Evolutionary conservation across 306 rosid genomes (phyloP).

Genomic region (Lathyrus tuberosus): DNA sequence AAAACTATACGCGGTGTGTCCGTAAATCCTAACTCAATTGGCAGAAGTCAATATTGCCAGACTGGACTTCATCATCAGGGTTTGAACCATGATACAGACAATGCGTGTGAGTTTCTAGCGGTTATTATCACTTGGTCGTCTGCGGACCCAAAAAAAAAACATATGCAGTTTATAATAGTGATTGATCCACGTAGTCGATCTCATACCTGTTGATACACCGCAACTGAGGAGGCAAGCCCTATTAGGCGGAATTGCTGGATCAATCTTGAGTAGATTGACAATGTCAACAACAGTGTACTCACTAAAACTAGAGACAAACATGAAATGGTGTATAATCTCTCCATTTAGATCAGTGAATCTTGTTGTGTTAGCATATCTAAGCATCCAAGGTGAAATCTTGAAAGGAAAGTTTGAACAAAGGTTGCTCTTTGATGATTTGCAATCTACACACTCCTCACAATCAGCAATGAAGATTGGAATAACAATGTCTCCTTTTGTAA

Average conservation of each 20-base stretch:
- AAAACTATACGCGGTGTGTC: too few species aligned
- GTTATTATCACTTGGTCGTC: too few species aligned
- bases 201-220: constrained; percentile 74
- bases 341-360: constrained; percentile 82
- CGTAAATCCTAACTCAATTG: too few species aligned
- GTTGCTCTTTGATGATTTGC: constrained; percentile 73
- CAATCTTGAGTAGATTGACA: constrained; percentile 65
- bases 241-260: constrained; percentile 57
- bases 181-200: too few species aligned
- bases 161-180: too few species aligned
- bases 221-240: constrained; percentile 82
- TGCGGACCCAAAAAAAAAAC: too few species aligned
- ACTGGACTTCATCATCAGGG: too few species aligned
- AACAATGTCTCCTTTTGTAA: constrained; percentile 72
- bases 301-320: constrained; percentile 74
- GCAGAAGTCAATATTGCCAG: too few species aligned
- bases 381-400: constrained; percentile 61
- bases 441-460: constrained; percentile 72
- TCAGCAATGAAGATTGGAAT: constrained; percentile 71
- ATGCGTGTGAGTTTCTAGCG: too few species aligned
- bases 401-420: constrained; percentile 70
- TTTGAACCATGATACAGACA: too few species aligned
- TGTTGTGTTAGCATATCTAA: constrained; percentile 50
- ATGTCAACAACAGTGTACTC: constrained; percentile 78
- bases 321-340: constrained; percentile 63